phyloP scores from a whole-genome alignment of 768 basidiomycete genomes.

The Dentipellis sp. region DNA sequence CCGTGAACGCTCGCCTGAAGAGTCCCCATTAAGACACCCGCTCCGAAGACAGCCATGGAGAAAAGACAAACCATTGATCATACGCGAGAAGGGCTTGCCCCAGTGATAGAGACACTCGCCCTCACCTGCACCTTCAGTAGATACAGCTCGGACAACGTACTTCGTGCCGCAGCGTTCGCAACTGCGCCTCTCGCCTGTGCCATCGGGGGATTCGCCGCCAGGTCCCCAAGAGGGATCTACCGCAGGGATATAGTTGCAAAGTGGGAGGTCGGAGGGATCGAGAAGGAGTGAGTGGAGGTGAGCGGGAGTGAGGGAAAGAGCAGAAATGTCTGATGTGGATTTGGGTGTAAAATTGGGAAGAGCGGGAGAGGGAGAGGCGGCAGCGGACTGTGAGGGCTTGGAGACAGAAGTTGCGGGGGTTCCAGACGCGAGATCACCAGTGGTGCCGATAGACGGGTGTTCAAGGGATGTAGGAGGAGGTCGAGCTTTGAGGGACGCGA shows the following conservation, averaged over 20 bases:
- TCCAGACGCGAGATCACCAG: conserved; percentile 41
- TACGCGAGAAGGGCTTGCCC: conserved; percentile 58
- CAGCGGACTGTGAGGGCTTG: not conserved
- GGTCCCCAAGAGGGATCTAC: conserved; percentile 45
- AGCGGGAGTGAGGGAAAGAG: conserved; percentile 42
- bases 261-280: conserved; percentile 42
- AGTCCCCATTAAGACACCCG: not conserved
- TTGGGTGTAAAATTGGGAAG: conserved; percentile 24
- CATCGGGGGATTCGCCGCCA: conserved; percentile 56
- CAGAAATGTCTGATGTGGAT: conserved; percentile 21
- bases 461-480: conserved; percentile 43
- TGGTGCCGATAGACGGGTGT: conserved; percentile 75
- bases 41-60: not conserved
- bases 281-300: conserved; percentile 53
- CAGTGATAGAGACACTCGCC: conserved; percentile 75
- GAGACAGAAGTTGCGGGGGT: conserved; percentile 32
- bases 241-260: conserved; percentile 64
- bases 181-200: conserved; percentile 48
- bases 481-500: conserved; percentile 44
- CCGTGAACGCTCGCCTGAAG: conserved; percentile 56
- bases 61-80: conserved; percentile 49
- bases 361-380: conserved; percentile 20
- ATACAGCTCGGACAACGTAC: conserved; percentile 42
- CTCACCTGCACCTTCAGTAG: conserved; percentile 24
- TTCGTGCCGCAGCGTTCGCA: conserved; percentile 77